Base-by-base conservation (phyloP, 2,329 filamentous ascomycete species). In the Arthroderma sp. region DNA sequence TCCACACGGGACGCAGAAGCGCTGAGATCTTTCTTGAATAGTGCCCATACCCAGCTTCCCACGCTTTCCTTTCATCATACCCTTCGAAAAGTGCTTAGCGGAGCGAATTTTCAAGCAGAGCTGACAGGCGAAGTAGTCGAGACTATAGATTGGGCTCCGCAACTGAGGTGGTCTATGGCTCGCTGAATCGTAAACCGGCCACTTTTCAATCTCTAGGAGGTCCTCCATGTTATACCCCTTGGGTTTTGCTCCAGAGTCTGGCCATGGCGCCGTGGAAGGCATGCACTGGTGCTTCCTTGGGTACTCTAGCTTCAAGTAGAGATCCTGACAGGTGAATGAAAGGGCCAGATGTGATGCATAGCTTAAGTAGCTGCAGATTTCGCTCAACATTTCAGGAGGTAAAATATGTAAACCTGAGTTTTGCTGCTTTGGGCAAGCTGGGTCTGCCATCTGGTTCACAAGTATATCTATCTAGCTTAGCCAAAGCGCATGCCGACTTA, bases 1-100 rank as follows among this genome's bases (percentile, higher is more conserved):
- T 3, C 40, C 40, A n/a, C 40, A 42, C n/a, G 40, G 15, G 2
- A 43, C 38, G 34, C 41, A 43, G n/a, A 43, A 38, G 27, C 41
- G 41, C 4, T 31, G 4, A 5, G 33, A 29, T n/a, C 11, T 32
- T 27, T 42, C 30, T 11, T 28, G 4, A 29, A 15, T 4, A 9
- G 27, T 38, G 1, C 15, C 32, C 4, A 5, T 3, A 8, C 41
- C 41, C 2, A 36, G 10, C n/a, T 43, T 43, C 27, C 41, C 41
- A 7, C 41, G 41, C 30, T 43, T 43, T 5, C 41, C 33, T 29
- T 37, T 43, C 41, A 43, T 43, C 41, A 43, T 43, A 9, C 33
- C 41, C 28, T 43, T 43, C 7, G 41, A 37, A 22, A 43, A 43
- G 3, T 43, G 27, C 11, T 15, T 5, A 27, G 41, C 41, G 1